Evolutionary conservation across 495 filamentous ascomycete genomes (phyloP).

Genomic region (Recurvomyces mirabilis): DNA sequence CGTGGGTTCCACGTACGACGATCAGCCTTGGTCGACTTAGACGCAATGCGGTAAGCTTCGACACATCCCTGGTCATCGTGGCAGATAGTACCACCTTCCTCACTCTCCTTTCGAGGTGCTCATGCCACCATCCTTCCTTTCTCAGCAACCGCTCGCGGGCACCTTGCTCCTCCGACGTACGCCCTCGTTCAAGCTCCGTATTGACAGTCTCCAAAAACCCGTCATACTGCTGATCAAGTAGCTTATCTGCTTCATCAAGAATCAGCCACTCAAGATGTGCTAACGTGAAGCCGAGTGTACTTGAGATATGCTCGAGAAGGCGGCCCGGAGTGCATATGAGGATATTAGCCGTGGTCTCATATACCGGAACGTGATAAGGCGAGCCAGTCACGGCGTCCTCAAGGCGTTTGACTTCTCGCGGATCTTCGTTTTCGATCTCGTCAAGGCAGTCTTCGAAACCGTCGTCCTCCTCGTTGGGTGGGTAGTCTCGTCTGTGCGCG

Average conservation of each 20-base stretch:
- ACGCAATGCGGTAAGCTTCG: slow-evolving; percentile 61
- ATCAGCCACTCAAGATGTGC: slow-evolving; percentile 71
- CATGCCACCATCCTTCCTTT: slow-evolving; percentile 24
- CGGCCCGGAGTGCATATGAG: slow-evolving; percentile 88
- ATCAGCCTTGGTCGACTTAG: slow-evolving; percentile 66
- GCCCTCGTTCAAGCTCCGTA: background rate
- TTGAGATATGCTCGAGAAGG: slow-evolving; percentile 78
- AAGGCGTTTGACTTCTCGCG: slow-evolving; percentile 5
- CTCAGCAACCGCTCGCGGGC: slow-evolving; percentile 34
- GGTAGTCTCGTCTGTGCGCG: slow-evolving; percentile 19
- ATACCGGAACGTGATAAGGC: slow-evolving; percentile 50
- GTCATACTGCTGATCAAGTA: slow-evolving; percentile 86
- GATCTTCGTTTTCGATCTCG: slow-evolving; percentile 26
- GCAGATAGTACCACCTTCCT: slow-evolving; percentile 77
- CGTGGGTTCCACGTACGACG: slow-evolving; percentile 42
- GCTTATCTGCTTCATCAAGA: slow-evolving; percentile 87
- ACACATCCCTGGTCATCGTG: slow-evolving; percentile 84
- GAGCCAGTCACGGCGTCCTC: slow-evolving; percentile 32
- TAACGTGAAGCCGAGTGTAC: slow-evolving; percentile 68
- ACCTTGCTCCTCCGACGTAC: slow-evolving; percentile 28
- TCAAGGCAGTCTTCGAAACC: slow-evolving; percentile 38
- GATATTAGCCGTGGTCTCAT: slow-evolving; percentile 67
- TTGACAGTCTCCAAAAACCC: slow-evolving; percentile 15
- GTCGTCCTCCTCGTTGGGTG: slow-evolving; percentile 38
- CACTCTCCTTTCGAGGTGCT: slow-evolving; percentile 33